Conservation (phyloP, 495 filamentous ascomycete genomes). For the Lineolata rhizophorae region DNA sequence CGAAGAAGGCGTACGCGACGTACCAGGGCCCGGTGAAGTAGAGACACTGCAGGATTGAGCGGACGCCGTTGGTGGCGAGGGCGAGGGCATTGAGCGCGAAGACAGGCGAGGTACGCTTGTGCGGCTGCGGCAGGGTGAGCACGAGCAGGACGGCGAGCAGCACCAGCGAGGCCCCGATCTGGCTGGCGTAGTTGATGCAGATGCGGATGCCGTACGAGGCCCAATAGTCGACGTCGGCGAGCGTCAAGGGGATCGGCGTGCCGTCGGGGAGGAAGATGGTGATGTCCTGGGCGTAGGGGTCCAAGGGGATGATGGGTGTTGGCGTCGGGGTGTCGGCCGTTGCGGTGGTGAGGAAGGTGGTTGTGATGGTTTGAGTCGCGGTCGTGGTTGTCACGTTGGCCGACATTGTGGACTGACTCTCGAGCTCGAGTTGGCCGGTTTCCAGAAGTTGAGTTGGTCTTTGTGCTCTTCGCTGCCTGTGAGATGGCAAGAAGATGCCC, state of each 20-base stretch:
- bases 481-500: too few species aligned
- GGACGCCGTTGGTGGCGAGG: slow-evolving; percentile 34
- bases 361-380: too few species aligned
- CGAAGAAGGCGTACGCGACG: slow-evolving; percentile 34
- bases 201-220: slow-evolving; percentile 28
- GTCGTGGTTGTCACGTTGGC: too few species aligned
- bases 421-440: too few species aligned
- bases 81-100: slow-evolving; percentile 43
- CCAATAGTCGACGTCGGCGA: slow-evolving; percentile 26
- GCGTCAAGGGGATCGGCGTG: slow-evolving; percentile 24
- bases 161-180: slow-evolving; percentile 51
- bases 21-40: slow-evolving; percentile 37
- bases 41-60: slow-evolving; percentile 32
- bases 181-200: slow-evolving; percentile 46
- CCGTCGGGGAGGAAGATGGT: slow-evolving; percentile 30
- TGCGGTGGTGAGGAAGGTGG: too few species aligned
- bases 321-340: too few species aligned
- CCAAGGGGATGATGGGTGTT: slow-evolving; percentile 10
- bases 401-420: too few species aligned
- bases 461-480: too few species aligned
- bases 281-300: slow-evolving; percentile 37
- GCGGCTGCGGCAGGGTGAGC: slow-evolving; percentile 33
- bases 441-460: too few species aligned
- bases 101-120: slow-evolving; percentile 36
- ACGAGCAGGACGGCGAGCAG: slow-evolving; percentile 44